Base-by-base conservation (phyloP, 805 yeast species). In the Lipomyces mesembrius region DNA sequence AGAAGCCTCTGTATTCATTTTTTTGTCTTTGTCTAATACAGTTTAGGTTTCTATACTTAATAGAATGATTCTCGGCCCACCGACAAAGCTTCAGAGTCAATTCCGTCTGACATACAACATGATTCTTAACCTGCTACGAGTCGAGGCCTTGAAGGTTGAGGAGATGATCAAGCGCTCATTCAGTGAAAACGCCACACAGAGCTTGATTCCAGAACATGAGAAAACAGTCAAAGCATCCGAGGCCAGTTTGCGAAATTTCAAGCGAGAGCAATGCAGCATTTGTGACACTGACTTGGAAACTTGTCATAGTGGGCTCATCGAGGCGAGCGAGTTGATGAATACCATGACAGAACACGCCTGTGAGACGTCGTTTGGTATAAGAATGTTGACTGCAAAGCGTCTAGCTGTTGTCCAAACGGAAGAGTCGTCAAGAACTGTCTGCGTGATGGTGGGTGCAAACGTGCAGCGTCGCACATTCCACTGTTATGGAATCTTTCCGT, bases 111-210 rank as follows among this genome's bases (percentile, higher is more conserved):
- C 99, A 0, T 95, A 95, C 78, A 93, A 90, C 73, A 95, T 95
- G 98, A 94, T 93, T 72, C 83, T 95, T 76, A 95, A 94, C 75
- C 79, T 95, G 68, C 81, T 95, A 71, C 85, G 99, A 76, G 92
- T 95, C 65, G 99, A 95, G 77, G 98, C 98, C 0, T 81, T 95
- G 69, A 86, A 89, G 73, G 98, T 95, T n/a, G 99, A 95, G 76
- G 99, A 95, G 76, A 95, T 95, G 97, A 94, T 95, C 74, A 94
- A 93, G 75, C 90, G 94, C 70, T 92, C 98, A 0, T 95, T 95
- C 78, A 87, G 96, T 78, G 99, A 95, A 76, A 93, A 95, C 74
- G 83, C 93, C 0, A 84, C 93, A 0, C 98, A 94, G 75, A 85
- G 92, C 0, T 79, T 93, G 72, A 79, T 92, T 61, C 98, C 98